A percentile compares a stretch with the other conserved stretches of the same genome.
phyloP scores from a whole-genome alignment of 345 rosid species.

The Syzygium oleosum region DNA sequence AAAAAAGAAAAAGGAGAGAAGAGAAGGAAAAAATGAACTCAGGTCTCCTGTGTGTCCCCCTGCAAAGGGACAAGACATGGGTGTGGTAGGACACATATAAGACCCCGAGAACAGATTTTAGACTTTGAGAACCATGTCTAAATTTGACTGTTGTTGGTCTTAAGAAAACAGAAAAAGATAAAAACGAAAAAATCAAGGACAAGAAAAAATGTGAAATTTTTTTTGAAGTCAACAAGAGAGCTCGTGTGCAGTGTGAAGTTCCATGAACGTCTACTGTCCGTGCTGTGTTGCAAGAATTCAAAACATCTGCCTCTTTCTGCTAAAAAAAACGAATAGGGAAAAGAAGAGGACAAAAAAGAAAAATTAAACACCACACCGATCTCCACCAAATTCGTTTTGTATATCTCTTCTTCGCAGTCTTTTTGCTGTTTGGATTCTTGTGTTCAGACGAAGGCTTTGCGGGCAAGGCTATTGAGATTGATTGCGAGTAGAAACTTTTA shows the following conservation, averaged over 20 bases:
- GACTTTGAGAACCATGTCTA: background rate
- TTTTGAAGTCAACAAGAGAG: background rate
- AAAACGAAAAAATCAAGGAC: background rate
- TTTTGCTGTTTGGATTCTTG: background rate
- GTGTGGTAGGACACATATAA: background rate
- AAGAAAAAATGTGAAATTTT: background rate
- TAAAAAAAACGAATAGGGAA: background rate
- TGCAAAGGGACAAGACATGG: background rate
- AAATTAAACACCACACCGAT: background rate
- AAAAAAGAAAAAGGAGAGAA: background rate
- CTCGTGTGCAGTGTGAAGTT: background rate
- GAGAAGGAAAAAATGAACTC: background rate
- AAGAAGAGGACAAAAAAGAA: background rate
- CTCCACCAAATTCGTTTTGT: background rate
- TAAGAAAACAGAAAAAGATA: background rate
- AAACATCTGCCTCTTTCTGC: constrained; percentile 8
- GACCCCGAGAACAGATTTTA: background rate
- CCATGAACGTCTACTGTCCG: background rate
- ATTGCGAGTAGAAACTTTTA: background rate
- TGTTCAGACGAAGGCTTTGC: background rate
- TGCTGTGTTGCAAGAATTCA: constrained; percentile 1
- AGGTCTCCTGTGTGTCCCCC: constrained; percentile 1
- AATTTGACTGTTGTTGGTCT: background rate
- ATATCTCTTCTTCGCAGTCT: background rate
- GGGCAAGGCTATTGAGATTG: background rate